Percentiles rank a stretch among this genome's conserved stretches.
Evolutionary conservation across 352 stramenopile species (phyloP).

Genomic region (Phytophthora aleatoria): DNA sequence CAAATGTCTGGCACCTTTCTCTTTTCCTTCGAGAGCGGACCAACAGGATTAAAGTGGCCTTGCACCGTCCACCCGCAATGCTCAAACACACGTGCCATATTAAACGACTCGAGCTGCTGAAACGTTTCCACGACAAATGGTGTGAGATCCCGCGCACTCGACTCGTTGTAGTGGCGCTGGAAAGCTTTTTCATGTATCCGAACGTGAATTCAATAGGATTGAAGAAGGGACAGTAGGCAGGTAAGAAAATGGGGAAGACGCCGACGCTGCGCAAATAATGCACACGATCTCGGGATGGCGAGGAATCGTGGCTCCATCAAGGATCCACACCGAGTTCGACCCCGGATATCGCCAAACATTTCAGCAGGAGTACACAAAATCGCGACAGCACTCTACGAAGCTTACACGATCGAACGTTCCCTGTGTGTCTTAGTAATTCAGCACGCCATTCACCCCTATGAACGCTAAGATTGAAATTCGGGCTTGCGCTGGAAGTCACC

Average conservation of each 20-base stretch:
- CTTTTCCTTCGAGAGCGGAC: not conserved
- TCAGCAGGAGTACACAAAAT: not conserved
- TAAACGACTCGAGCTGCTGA: not conserved
- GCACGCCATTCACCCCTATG: not conserved
- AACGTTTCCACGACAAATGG: not conserved
- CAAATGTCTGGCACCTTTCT: no score
- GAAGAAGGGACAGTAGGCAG: not conserved
- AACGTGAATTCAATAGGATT: not conserved
- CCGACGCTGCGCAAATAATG: not conserved
- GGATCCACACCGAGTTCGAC: not conserved
- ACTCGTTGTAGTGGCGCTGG: not conserved
- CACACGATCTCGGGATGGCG: not conserved
- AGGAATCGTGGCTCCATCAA: not conserved
- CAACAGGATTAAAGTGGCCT: not conserved
- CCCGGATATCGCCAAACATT: not conserved
- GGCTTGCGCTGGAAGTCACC: not conserved
- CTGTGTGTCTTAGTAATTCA: not conserved
- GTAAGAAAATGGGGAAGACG: not conserved
- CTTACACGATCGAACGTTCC: not conserved
- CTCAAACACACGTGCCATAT: not conserved
- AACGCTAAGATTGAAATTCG: not conserved
- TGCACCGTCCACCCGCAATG: not conserved
- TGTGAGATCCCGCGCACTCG: not conserved
- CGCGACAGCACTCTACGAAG: not conserved
- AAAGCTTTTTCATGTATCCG: not conserved